Percentiles rank a stretch among this genome's conserved stretches.
These are phyloP conservation scores for Letharia columbiana DNA, from an alignment of 495 filamentous ascomycete species.

Conservation along the genomic window DNA sequence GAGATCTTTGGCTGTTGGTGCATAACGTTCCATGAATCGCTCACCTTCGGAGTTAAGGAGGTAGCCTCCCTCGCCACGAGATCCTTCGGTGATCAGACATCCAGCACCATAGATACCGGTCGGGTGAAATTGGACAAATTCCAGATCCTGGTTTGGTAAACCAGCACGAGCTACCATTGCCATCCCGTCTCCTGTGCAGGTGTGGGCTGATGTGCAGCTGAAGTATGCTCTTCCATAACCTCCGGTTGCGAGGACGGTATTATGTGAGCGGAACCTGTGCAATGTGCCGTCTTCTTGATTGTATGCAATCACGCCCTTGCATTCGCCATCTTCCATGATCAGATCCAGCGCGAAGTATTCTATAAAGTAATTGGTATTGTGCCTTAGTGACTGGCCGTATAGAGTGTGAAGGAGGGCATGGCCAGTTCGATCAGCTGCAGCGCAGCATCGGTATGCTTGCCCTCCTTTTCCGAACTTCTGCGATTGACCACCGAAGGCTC, in stretches of 20 bases:
- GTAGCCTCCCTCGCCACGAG: conserved; percentile 96
- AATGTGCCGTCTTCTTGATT: conserved; percentile 98
- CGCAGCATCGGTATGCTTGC: conserved; percentile 93
- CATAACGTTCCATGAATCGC: conserved; percentile 98
- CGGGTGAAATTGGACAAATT: conserved; percentile 99
- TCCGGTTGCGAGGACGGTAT: conserved; percentile 92
- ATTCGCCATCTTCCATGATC: conserved; percentile 93
- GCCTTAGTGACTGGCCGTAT: conserved; percentile 91
- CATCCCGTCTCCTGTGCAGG: conserved; percentile 97
- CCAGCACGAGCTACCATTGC: conserved; percentile 97
- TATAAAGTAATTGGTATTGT: conserved; percentile 99
- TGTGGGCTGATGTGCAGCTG: conserved; percentile 94
- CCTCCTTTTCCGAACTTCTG: conserved; percentile 92
- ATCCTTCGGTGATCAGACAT: conserved; percentile 96
- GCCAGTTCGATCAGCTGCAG: conserved; percentile 90
- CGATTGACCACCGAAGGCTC: conserved; percentile 95
- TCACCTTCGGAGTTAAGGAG: conserved; percentile 94
- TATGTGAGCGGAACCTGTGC: conserved; percentile 88
- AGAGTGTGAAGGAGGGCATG: conserved; percentile 95
- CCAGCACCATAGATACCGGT: conserved; percentile 99
- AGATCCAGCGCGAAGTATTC: conserved; percentile 96
- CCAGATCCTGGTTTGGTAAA: conserved; percentile 96
- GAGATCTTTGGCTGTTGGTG: conserved; percentile 93
- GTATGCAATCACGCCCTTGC: conserved; percentile 90
- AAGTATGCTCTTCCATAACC: conserved; percentile 97